Evolutionary conservation across 2,329 filamentous ascomycete species (phyloP), one percentile per base, ranked within the genome.

Genomic region (Sordariomycetes sp.): DNA sequence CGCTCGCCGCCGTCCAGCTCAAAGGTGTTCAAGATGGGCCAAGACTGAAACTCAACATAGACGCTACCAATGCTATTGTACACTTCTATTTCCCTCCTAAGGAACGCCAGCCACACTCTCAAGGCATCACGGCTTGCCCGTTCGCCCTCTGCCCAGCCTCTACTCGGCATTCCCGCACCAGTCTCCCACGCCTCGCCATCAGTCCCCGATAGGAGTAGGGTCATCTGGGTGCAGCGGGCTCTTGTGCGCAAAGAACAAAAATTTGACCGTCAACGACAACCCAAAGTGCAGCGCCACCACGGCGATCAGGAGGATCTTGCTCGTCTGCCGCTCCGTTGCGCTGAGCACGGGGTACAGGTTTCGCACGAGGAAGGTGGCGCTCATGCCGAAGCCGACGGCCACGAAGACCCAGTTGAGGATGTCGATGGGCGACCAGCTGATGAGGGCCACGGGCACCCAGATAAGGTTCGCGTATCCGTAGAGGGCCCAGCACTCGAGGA

Each of bases 381-480:
- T 91, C 66, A 92, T 74, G 50, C 81, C 89, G 70, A 93, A 93
- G 37, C 91, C 91, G 62, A 97, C 79, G 34, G 82, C 91, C 18
- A 97, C 92, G 71, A 99, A 96, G 20, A 90, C 83, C 82, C 90
- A 97, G 76, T 99, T 99, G 64, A 99, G 82, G 59, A 90, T 84
- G 58, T 84, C 85, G 65, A 97, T 76, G 57, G 88, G 88, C 62
- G 88, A 93, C 89, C 92, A 97, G 69, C 88, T 91, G 64, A 97
- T 89, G 62, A 96, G 75, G 54, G 94, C 92, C 51, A 99, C 92
- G 2, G 88, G 90, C 65, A 99, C 92, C 94, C 94, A 99, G 68
- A 99, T 90, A 67, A 99, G 78, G 75, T 99, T 99, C 59, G 88
- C 84, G 77, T 99, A 99, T 58, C 94, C 94, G 72, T 97, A 99